A percentile compares a stretch with the other conserved stretches of the same genome.
Conservation (phyloP, 306 rosid species). For the Gastrolobium villosum region DNA sequence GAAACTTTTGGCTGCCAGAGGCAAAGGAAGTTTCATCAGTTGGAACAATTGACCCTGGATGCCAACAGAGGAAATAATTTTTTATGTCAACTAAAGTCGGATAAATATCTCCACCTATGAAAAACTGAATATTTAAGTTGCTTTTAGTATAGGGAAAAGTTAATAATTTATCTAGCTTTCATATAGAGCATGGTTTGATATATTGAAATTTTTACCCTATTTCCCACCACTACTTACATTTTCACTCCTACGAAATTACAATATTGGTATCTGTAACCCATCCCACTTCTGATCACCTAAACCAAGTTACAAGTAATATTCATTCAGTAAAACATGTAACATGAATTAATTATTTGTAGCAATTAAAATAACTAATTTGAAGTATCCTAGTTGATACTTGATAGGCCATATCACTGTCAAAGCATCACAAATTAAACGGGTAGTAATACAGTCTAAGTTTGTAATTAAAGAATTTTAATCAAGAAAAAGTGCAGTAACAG, state of each 20-base stretch:
- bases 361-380: slow-evolving; percentile 29
- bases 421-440: slow-evolving; percentile 14
- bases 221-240: background rate
- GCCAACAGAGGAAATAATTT: slow-evolving; percentile 42
- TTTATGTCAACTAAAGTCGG: slow-evolving; percentile 17
- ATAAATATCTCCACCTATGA: slow-evolving; percentile 6
- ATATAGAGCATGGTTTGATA: slow-evolving; percentile 36
- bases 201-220: slow-evolving; percentile 31
- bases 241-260: slow-evolving; percentile 8
- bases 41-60: slow-evolving; percentile 87
- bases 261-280: background rate
- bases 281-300: slow-evolving; percentile 43
- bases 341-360: slow-evolving; percentile 25
- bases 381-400: slow-evolving; percentile 28
- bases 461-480: background rate
- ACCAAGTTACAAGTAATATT: slow-evolving; percentile 31
- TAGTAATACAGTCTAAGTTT: background rate
- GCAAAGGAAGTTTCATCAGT: slow-evolving; percentile 90
- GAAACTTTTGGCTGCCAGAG: too few relatives aligned
- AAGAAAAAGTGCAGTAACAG: slow-evolving; percentile 12
- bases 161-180: slow-evolving; percentile 38
- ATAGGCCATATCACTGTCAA: slow-evolving; percentile 15
- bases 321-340: slow-evolving; percentile 1
- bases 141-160: background rate
- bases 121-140: slow-evolving; percentile 14